Percentiles rank a stretch among this genome's conserved stretches.
These are phyloP conservation scores for Neocatenulostroma microsporum DNA, from an alignment of 2,329 filamentous ascomycete genomes.

Conservation along the genomic window DNA sequence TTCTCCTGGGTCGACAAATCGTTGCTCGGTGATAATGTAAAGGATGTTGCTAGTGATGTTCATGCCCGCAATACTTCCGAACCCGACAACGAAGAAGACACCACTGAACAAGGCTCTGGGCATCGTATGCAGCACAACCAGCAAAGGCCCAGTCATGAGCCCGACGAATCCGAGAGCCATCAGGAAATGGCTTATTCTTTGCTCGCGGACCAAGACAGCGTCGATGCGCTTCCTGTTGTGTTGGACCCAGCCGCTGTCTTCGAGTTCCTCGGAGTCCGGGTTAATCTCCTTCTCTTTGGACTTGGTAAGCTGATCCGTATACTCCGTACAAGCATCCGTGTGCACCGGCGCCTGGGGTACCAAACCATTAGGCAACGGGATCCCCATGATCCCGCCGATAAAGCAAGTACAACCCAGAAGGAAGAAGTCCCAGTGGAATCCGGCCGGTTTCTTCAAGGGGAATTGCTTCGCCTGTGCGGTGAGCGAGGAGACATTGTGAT, in stretches of 20 bases:
- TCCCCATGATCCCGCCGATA: slow-evolving; percentile 48
- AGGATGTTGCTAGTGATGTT: slow-evolving; percentile 47
- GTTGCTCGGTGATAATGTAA: slow-evolving; percentile 41
- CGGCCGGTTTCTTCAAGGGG: slow-evolving; percentile 50
- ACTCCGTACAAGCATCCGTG: slow-evolving; percentile 44
- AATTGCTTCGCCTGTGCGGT: slow-evolving; percentile 51
- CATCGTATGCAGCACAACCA: slow-evolving; percentile 48
- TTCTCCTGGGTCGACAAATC: slow-evolving; percentile 43
- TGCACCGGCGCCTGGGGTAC: slow-evolving; percentile 55
- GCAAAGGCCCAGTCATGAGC: slow-evolving; percentile 50
- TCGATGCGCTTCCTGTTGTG: slow-evolving; percentile 39
- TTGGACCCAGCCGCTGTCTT: slow-evolving; percentile 26
- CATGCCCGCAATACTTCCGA: slow-evolving; percentile 45
- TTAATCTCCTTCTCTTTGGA: slow-evolving; percentile 39
- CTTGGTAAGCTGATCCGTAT: slow-evolving; percentile 34
- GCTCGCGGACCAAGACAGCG: slow-evolving; percentile 47
- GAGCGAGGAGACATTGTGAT: slow-evolving; percentile 49
- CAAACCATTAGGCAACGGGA: slow-evolving; percentile 52
- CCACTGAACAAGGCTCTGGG: slow-evolving; percentile 49
- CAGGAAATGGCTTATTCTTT: slow-evolving; percentile 49
- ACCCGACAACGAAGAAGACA: slow-evolving; percentile 53
- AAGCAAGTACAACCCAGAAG: slow-evolving; percentile 50
- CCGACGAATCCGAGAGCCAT: slow-evolving; percentile 49
- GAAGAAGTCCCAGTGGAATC: slow-evolving; percentile 57
- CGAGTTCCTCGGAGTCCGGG: slow-evolving; percentile 14